Percentiles rank a stretch among this genome's conserved stretches.
Evolutionary conservation across 805 yeast species (phyloP).

Genomic region (Komagataella populi): DNA sequence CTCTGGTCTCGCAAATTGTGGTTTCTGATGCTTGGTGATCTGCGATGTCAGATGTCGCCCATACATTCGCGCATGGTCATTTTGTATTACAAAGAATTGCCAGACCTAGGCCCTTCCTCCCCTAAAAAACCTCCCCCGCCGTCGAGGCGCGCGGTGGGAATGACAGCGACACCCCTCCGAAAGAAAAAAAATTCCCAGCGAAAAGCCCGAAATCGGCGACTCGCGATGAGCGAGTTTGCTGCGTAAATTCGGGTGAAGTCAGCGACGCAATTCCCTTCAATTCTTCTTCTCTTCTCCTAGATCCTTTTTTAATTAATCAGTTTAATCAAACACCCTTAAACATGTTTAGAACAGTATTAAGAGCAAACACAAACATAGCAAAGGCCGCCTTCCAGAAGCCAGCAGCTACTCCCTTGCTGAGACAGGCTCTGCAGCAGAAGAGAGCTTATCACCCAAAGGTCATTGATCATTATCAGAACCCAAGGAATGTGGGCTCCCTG

Average conservation of each 20-base stretch:
- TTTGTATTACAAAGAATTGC: not conserved
- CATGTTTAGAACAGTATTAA: not conserved
- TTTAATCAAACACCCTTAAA: not conserved
- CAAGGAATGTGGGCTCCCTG: slow-evolving; percentile 91
- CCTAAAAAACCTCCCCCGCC: not conserved
- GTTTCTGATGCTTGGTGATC: not conserved
- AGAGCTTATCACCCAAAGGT: slow-evolving; percentile 81
- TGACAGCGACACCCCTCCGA: too few species aligned
- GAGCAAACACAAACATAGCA: not conserved
- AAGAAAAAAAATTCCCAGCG: not conserved
- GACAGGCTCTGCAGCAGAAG: slow-evolving; percentile 9
- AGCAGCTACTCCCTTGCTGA: not conserved
- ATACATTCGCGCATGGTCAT: not conserved
- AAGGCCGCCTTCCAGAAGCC: not conserved
- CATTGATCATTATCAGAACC: slow-evolving; percentile 91
- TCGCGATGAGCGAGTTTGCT: not conserved
- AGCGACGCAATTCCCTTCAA: not conserved
- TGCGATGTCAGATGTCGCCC: not conserved
- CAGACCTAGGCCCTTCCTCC: not conserved
- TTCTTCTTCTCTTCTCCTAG: not conserved
- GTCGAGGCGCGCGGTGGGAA: not conserved
- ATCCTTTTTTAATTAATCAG: not conserved
- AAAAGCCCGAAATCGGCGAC: not conserved
- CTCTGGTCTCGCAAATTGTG: not conserved
- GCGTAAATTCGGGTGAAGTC: not conserved